These are phyloP conservation scores for Paramecium bursaria DNA, from an alignment of 73 alveolate species.

Conservation along the genomic window DNA sequence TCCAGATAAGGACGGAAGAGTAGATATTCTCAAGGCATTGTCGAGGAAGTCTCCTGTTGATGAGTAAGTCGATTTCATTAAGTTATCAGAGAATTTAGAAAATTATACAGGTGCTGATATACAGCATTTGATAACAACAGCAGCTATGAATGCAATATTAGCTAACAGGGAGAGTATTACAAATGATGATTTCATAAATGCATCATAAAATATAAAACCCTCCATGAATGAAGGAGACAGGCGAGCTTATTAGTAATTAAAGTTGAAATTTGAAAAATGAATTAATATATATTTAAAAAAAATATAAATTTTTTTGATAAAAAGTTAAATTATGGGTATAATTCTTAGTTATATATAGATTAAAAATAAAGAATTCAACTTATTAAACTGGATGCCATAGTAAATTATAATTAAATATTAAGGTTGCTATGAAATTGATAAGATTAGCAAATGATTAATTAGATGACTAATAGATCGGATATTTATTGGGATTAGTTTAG, in stretches of 20 bases:
- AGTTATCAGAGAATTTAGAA: slow-evolving; percentile 86
- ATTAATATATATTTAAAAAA: slow-evolving; percentile 36
- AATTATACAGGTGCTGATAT: slow-evolving; percentile 99
- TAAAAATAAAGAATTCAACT: too few relatives aligned
- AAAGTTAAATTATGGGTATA: too few relatives aligned
- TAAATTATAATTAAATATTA: neutral
- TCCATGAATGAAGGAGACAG: slow-evolving; percentile 89
- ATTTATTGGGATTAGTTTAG: slow-evolving; percentile 39
- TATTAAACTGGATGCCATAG: slow-evolving; percentile 42
- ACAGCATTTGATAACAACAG: slow-evolving; percentile 95
- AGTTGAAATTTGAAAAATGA: slow-evolving; percentile 79
- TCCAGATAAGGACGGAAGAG: slow-evolving; percentile 96
- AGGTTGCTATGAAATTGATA: slow-evolving; percentile 52
- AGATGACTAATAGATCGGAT: slow-evolving; percentile 1
- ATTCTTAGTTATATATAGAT: too few relatives aligned
- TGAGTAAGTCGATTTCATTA: slow-evolving; percentile 82
- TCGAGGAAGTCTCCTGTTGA: slow-evolving; percentile 84
- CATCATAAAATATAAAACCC: slow-evolving; percentile 90
- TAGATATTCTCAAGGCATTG: slow-evolving; percentile 90
- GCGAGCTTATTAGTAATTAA: slow-evolving; percentile 79
- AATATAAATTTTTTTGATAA: slow-evolving; percentile 28
- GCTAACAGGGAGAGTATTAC: slow-evolving; percentile 74
- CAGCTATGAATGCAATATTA: slow-evolving; percentile 90
- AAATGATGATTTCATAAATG: slow-evolving; percentile 84
- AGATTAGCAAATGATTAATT: slow-evolving; percentile 23